A percentile compares a stretch with the other conserved stretches of the same genome.
phyloP scores from a whole-genome alignment of 192 early-diverging fungal genomes.

The Linnemannia exigua region DNA sequence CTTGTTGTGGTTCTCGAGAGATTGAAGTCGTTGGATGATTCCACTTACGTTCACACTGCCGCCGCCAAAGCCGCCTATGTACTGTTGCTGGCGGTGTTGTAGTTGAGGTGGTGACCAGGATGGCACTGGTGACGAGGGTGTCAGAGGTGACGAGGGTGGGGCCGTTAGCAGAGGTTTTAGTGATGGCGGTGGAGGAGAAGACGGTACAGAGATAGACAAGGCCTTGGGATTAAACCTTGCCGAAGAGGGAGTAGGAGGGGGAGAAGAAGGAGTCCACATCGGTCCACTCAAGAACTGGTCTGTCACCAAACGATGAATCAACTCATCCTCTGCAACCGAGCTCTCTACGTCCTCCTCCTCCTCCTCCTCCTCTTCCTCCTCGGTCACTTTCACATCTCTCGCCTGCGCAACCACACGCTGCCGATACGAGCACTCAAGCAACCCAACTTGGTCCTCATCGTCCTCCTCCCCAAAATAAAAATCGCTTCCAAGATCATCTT shows the following conservation, averaged over 20 bases:
- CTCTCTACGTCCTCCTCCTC: slow-evolving; percentile 19
- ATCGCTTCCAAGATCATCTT: background rate
- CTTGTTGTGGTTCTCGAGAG: background rate
- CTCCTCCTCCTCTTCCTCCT: background rate
- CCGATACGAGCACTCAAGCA: background rate
- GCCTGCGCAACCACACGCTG: background rate
- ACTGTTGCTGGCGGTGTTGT: background rate
- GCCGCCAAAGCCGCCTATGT: too few species aligned
- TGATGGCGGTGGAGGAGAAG: background rate
- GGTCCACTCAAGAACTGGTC: background rate
- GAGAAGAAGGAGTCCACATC: background rate
- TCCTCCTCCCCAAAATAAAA: background rate
- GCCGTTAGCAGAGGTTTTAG: background rate
- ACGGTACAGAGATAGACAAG: background rate
- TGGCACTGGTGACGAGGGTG: background rate
- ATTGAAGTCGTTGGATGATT: background rate
- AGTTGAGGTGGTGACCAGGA: background rate
- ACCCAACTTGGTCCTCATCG: background rate
- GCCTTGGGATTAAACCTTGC: background rate
- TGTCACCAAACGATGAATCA: slow-evolving; percentile 9
- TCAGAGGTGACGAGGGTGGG: background rate
- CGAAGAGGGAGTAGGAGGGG: background rate
- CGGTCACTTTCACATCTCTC: background rate
- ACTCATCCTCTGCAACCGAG: slow-evolving; percentile 24
- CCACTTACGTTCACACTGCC: background rate